These are phyloP conservation scores for Neurospora sp. DNA, from an alignment of 495 filamentous ascomycete species.

Conservation along the genomic window DNA sequence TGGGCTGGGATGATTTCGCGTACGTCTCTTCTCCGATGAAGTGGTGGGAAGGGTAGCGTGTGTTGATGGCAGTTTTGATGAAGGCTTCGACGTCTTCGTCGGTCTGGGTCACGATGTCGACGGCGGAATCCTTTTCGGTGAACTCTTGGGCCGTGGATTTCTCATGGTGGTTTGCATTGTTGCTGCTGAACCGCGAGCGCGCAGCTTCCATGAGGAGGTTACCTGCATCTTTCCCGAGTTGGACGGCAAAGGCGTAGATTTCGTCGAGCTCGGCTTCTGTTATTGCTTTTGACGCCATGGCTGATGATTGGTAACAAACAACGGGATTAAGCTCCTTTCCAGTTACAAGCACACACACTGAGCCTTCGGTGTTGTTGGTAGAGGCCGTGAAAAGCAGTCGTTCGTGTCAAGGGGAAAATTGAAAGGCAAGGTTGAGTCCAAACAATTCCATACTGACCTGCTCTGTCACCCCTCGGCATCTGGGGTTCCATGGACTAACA, in stretches of 20 bases:
- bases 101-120: slow-evolving; percentile 63
- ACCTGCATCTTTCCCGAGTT: slow-evolving; percentile 55
- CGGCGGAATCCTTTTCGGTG: slow-evolving; percentile 53
- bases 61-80: slow-evolving; percentile 44
- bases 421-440: background rate
- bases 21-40: slow-evolving; percentile 68
- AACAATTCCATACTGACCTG: background rate
- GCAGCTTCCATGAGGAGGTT: slow-evolving; percentile 45
- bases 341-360: background rate
- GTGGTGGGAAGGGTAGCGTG: slow-evolving; percentile 51
- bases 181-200: slow-evolving; percentile 32
- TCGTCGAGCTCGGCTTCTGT: slow-evolving; percentile 37
- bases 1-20: slow-evolving; percentile 37
- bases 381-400: background rate
- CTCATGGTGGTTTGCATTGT: background rate
- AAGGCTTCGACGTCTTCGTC: slow-evolving; percentile 62
- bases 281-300: slow-evolving; percentile 2
- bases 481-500: background rate
- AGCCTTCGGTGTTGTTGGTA: background rate
- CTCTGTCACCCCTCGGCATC: background rate
- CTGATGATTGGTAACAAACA: background rate
- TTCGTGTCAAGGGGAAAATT: background rate
- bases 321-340: background rate
- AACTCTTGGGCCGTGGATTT: slow-evolving; percentile 15
- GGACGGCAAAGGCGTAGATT: slow-evolving; percentile 55